A percentile compares a stretch with the other conserved stretches of the same genome.
Conservation (phyloP, 2,329 filamentous ascomycete genomes). For the Aspergillus persii region DNA sequence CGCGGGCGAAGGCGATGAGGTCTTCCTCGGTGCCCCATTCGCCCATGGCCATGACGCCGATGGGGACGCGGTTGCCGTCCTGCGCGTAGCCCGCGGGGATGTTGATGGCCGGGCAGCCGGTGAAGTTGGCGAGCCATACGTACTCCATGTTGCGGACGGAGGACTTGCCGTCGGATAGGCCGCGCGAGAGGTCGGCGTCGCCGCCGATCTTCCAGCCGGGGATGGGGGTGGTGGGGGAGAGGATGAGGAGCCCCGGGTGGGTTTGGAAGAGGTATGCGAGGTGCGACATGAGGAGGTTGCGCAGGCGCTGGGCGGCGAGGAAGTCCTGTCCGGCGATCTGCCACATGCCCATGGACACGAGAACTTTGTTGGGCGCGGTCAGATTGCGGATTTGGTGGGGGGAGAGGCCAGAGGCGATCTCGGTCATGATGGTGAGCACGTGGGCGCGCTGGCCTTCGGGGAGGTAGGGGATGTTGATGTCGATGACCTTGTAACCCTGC, state of each 20-base stretch:
- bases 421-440: conserved; percentile 71
- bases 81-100: conserved; percentile 71
- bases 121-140: conserved; percentile 80
- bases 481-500: conserved; percentile 44
- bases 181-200: conserved; percentile 58
- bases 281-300: conserved; percentile 75
- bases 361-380: conserved; percentile 66
- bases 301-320: conserved; percentile 69
- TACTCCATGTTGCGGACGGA: conserved; percentile 80
- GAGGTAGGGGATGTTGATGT: conserved; percentile 56
- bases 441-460: conserved; percentile 74
- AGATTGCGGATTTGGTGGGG: conserved; percentile 56
- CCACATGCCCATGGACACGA: conserved; percentile 61
- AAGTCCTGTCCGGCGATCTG: conserved; percentile 68
- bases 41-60: conserved; percentile 55
- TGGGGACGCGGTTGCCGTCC: conserved; percentile 38
- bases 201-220: conserved; percentile 68
- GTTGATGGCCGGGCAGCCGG: conserved; percentile 71
- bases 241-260: conserved; percentile 72
- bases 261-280: conserved; percentile 67
- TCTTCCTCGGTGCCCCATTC: conserved; percentile 56
- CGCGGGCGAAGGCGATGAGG: conserved; percentile 52
- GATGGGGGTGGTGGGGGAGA: conserved; percentile 74
- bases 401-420: conserved; percentile 57
- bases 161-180: conserved; percentile 70